Percentiles rank a stretch among this genome's conserved stretches.
phyloP scores from a whole-genome alignment of 2,329 filamentous ascomycete genomes.

The Didymella pomorum region DNA sequence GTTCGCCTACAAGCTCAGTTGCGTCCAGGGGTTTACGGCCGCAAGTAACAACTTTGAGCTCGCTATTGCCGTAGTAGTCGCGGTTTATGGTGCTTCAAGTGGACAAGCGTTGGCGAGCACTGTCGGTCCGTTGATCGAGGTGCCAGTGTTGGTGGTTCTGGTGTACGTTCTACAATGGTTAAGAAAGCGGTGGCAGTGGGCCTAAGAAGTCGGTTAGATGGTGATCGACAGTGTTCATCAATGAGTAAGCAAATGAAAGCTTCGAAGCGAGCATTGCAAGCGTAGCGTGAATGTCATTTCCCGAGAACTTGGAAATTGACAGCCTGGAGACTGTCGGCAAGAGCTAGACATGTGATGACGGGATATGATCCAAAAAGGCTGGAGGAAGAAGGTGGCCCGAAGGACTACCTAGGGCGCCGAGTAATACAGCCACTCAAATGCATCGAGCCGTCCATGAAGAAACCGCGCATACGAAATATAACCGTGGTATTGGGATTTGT shows the following conservation, averaged over 20 bases:
- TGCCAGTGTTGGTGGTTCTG: constrained; percentile 78
- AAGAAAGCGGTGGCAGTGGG: constrained; percentile 64
- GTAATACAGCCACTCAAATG: constrained; percentile 9
- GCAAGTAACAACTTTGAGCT: constrained; percentile 95
- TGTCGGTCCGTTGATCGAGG: constrained; percentile 85
- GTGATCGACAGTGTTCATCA: constrained; percentile 1
- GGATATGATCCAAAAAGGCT: neutral
- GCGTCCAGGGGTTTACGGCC: constrained; percentile 86
- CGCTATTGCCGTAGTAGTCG: constrained; percentile 86
- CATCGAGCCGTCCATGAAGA: constrained; percentile 11
- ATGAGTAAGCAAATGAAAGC: constrained; percentile 1
- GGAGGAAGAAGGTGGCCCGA: constrained; percentile 10
- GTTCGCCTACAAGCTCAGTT: constrained; percentile 73
- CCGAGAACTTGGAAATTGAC: neutral
- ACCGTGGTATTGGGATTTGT: constrained; percentile 19
- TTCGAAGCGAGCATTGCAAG: neutral
- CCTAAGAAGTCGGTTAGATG: constrained; percentile 16
- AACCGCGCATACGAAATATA: constrained; percentile 1
- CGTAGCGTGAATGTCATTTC: constrained; percentile 1
- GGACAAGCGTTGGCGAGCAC: constrained; percentile 83
- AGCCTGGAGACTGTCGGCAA: neutral
- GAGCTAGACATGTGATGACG: constrained; percentile 8
- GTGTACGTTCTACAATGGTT: constrained; percentile 76
- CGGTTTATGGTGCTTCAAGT: constrained; percentile 78
- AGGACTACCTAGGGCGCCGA: neutral